Conservation (phyloP, 1,139 yeast genomes). For the Arxiozyma telluris region DNA sequence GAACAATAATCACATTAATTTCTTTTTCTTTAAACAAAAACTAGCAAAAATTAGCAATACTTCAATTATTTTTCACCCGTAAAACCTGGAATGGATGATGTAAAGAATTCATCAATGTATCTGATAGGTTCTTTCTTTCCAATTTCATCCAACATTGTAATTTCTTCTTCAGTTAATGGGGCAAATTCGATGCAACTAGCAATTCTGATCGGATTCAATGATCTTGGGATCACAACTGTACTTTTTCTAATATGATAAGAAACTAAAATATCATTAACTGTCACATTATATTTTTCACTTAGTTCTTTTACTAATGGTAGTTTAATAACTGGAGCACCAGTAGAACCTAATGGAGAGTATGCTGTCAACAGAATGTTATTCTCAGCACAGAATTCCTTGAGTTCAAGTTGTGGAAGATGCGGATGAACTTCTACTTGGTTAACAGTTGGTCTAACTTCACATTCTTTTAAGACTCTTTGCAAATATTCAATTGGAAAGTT, state of each 20-base stretch:
- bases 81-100: constrained; percentile 23
- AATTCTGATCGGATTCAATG: constrained; percentile 33
- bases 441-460: constrained; percentile 41
- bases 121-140: constrained; percentile 40
- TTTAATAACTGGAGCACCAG: constrained; percentile 45
- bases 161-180: constrained; percentile 38
- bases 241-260: constrained; percentile 50
- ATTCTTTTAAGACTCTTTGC: constrained; percentile 39
- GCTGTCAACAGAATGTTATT: constrained; percentile 45
- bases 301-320: constrained; percentile 36
- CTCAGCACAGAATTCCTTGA: constrained; percentile 37
- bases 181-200: constrained; percentile 32
- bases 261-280: constrained; percentile 40
- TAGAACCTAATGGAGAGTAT: constrained; percentile 53
- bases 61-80: constrained; percentile 10
- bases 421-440: constrained; percentile 58
- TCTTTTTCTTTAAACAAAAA: no score
- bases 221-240: constrained; percentile 47
- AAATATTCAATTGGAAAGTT: constrained; percentile 44
- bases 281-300: constrained; percentile 39
- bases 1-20: background rate
- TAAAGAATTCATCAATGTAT: constrained; percentile 29
- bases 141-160: constrained; percentile 35
- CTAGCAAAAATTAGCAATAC: background rate
- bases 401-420: constrained; percentile 43